Percentiles rank a stretch among this genome's conserved stretches.
Evolutionary conservation across 129 eudicot species (phyloP).

Genomic region (Rutidosis leptorrhynchoides): DNA sequence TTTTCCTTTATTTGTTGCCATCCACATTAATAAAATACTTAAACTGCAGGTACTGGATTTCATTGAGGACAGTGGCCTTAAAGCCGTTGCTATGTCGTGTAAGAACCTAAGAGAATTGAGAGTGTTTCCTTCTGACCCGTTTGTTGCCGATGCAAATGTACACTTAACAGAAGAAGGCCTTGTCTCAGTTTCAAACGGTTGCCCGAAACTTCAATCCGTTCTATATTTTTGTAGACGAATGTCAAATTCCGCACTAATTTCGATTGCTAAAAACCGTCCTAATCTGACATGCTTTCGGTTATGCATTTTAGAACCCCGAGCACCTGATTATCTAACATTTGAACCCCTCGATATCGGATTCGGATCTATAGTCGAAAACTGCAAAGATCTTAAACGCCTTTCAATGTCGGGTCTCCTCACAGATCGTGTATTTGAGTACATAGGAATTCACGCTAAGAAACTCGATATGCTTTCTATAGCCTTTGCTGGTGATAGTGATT

Average conservation of each 20-base stretch:
- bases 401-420: conserved; percentile 81
- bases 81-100: conserved; percentile 63
- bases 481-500: conserved; percentile 85
- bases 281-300: conserved; percentile 69
- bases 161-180: conserved; percentile 81
- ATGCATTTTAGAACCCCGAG: conserved; percentile 78
- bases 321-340: conserved; percentile 73
- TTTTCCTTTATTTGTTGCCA: background rate
- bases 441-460: conserved; percentile 77
- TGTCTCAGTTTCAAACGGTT: conserved; percentile 75
- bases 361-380: conserved; percentile 78
- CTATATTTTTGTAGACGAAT: conserved; percentile 92
- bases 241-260: conserved; percentile 69
- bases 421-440: conserved; percentile 73
- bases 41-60: conserved; percentile 74
- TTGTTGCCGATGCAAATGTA: conserved; percentile 65
- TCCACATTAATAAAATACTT: conserved; percentile 4
- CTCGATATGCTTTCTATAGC: conserved; percentile 95
- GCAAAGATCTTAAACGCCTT: conserved; percentile 72
- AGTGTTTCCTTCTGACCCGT: conserved; percentile 94
- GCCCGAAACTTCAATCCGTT: conserved; percentile 82
- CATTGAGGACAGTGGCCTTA: conserved; percentile 87
- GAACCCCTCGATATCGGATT: conserved; percentile 88
- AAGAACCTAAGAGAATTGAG: conserved; percentile 73
- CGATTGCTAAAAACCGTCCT: conserved; percentile 80